Base-by-base conservation (phyloP, 2,329 filamentous ascomycete genomes). In the Fusarium pseudonygamai region DNA sequence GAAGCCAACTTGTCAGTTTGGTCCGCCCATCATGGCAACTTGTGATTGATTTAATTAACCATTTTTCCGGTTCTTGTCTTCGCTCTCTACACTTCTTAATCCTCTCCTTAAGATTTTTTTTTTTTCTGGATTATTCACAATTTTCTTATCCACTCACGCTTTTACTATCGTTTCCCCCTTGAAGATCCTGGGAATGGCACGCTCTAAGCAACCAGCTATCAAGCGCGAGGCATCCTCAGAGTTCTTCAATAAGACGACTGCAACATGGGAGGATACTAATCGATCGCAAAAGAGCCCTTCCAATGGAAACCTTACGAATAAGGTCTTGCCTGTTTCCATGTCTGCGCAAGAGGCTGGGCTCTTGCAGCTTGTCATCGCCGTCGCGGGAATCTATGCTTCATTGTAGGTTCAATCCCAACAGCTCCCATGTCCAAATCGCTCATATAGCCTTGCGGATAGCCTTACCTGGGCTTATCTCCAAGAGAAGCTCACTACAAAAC, bases 401-500 rank as follows among this genome's bases (percentile, higher is more conserved):
- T 99, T 99, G 96, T 98, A 89, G 79, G 89, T 84, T 64, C 24
- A 43, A 30, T 61, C 40, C 24, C 46, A 34, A 64, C 37, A 43
- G 30, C 26, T 20, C 37, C n/a, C 14, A 24, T 43, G 16, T 26
- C 59, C 24, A n/a, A 36, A 37, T 30, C 50, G 52, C 56, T 74
- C 28, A 74, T 40, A 37, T 24, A 11, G 37, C 53, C 28, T 37
- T 26, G 37, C 42, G 39, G 40, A 57, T 69, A 95, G 96, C 85
- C 86, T 99, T 60, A 97, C 95, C 39, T 99, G 96, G 96, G 96
- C 93, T 30, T 92, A 97, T 74, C 92, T 99, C 69, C 96, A 99
- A 87, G 96, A 99, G 84, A 95, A 96, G 78, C 94, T 99, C 79
- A 98, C 96, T 34, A 99, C 96, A 20, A 98, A 95, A 16, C 88